phyloP scores from a whole-genome alignment of 345 rosid species.

The Mangifera indica region DNA sequence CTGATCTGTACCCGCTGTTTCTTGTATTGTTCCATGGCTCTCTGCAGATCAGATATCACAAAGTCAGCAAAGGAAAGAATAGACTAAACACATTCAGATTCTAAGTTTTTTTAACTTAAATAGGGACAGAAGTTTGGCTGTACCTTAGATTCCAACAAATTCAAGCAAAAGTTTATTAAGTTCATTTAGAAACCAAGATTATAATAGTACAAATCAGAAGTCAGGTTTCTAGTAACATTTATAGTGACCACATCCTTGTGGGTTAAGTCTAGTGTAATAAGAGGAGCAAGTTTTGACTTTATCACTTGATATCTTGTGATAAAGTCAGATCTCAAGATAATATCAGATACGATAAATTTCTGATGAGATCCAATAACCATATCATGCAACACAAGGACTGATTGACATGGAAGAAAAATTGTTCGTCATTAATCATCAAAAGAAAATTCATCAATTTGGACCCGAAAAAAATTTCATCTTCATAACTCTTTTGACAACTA shows the following conservation, averaged over 20 bases:
- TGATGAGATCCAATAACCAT: neutral
- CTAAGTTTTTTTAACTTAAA: neutral
- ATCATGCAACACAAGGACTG: too few species aligned
- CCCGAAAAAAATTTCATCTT: too few species aligned
- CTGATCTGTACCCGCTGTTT: slow-evolving; percentile 54
- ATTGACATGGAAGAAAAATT: too few species aligned
- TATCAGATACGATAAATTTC: too few species aligned
- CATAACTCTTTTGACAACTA: too few species aligned
- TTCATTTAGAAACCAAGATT: neutral
- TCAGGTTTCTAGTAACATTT: neutral
- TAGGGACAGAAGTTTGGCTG: neutral
- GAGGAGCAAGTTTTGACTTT: neutral
- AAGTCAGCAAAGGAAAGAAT: too few species aligned
- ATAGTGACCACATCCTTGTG: neutral
- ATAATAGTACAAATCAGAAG: neutral
- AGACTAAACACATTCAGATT: neutral
- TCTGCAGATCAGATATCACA: slow-evolving; percentile 46
- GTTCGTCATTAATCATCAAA: neutral
- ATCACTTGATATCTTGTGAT: neutral
- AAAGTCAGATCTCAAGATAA: too few species aligned
- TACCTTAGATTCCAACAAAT: neutral
- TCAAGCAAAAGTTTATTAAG: neutral
- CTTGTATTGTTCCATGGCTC: slow-evolving; percentile 77
- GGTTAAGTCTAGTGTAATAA: too few species aligned
- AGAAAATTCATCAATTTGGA: too few species aligned